Evolutionary conservation across 192 early-diverging fungal genomes (phyloP).

Genomic region (Entomortierella chlamydospora): DNA sequence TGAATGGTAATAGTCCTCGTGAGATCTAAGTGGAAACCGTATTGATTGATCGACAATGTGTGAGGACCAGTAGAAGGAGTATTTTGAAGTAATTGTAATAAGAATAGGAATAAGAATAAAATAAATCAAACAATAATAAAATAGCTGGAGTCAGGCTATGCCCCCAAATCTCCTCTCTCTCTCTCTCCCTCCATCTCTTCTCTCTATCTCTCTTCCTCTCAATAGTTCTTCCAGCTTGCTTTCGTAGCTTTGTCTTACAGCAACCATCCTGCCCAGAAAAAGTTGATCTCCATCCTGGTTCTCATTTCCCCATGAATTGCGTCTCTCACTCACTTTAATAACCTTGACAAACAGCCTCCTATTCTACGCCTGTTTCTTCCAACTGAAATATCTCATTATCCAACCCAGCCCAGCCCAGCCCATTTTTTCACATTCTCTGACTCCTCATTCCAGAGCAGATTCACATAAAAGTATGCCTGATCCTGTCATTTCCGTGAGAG

Average conservation of each 20-base stretch:
- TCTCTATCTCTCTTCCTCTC: neutral
- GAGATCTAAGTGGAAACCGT: too few relatives aligned
- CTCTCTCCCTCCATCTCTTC: neutral
- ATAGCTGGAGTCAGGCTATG: neutral
- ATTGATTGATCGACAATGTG: too few relatives aligned
- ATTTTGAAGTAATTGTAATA: neutral
- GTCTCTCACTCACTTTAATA: neutral
- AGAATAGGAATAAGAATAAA: neutral
- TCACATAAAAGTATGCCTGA: conserved; percentile 16
- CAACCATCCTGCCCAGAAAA: neutral
- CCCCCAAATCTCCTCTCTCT: neutral
- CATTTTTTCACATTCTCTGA: neutral
- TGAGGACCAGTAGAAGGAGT: too few relatives aligned
- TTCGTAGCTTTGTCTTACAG: neutral
- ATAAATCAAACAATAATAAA: neutral
- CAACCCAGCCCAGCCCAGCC: too few relatives aligned
- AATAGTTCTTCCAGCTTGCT: neutral
- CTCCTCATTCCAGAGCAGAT: neutral
- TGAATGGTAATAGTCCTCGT: too few relatives aligned
- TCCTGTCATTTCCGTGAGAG: conserved; percentile 29
- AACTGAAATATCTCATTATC: too few relatives aligned
- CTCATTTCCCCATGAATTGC: conserved; percentile 19
- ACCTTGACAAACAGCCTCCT: conserved; percentile 2
- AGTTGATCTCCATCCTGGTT: neutral
- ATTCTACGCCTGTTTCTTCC: too few relatives aligned